Percentiles rank a stretch among this genome's conserved stretches.
Conservation (phyloP, 2,329 filamentous ascomycete species). For the Aspergillus calidoustus region DNA sequence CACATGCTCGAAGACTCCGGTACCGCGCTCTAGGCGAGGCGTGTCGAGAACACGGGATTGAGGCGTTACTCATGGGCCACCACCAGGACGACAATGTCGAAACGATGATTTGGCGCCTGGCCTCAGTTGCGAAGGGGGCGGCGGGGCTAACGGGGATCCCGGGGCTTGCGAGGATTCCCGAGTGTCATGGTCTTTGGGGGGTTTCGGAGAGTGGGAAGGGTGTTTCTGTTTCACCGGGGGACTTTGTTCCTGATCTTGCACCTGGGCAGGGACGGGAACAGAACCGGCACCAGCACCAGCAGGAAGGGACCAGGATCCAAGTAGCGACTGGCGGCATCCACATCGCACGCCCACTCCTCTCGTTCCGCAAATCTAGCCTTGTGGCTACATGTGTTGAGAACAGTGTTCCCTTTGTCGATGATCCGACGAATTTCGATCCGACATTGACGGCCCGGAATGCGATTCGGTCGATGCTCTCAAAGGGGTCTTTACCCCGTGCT, state of each 20-base stretch:
- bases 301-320: background rate
- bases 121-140: constrained; percentile 67
- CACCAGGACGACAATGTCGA: constrained; percentile 92
- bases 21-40: constrained; percentile 71
- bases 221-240: constrained; percentile 27
- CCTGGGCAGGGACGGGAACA: background rate
- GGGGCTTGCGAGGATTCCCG: constrained; percentile 71
- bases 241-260: background rate
- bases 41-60: constrained; percentile 59
- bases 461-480: constrained; percentile 67
- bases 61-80: constrained; percentile 76
- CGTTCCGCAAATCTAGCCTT: constrained; percentile 70
- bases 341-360: constrained; percentile 44
- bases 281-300: background rate
- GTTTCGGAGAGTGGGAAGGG: constrained; percentile 68
- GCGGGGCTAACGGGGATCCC: constrained; percentile 75
- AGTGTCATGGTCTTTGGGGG: constrained; percentile 76
- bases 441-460: constrained; percentile 82
- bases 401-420: constrained; percentile 76
- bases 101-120: constrained; percentile 79
- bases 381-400: constrained; percentile 68
- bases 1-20: constrained; percentile 71
- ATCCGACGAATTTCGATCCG: constrained; percentile 78
- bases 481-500: constrained; percentile 68
- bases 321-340: constrained; percentile 42